Conservation (phyloP, 306 rosid species). For the Quercus glauca region DNA sequence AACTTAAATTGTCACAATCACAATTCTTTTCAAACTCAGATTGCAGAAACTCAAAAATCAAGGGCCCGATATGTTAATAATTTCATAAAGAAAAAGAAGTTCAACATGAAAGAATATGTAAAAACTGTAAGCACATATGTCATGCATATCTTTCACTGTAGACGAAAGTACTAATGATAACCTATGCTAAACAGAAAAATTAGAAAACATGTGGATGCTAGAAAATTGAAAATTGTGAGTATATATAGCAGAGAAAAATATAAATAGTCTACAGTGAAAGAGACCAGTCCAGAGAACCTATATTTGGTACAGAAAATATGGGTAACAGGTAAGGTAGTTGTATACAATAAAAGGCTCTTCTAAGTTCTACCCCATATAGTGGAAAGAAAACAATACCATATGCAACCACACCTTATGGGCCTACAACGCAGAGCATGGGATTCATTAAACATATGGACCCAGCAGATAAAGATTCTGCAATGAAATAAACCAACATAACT, state of each 20-base stretch:
- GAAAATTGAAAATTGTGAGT: not conserved
- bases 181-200: not conserved
- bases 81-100: not conserved
- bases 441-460: slow-evolving; percentile 53
- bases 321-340: slow-evolving; percentile 24
- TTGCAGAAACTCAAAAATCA: not conserved
- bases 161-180: not conserved
- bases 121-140: not conserved
- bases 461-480: slow-evolving; percentile 40
- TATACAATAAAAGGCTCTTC: slow-evolving; percentile 31
- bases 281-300: not conserved
- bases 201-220: not conserved
- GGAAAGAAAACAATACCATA: slow-evolving; percentile 38
- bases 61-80: not conserved
- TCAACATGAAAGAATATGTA: not conserved
- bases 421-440: slow-evolving; percentile 53
- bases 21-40: not conserved
- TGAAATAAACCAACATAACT: slow-evolving; percentile 36
- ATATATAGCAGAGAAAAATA: not conserved
- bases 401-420: slow-evolving; percentile 56
- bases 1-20: not conserved
- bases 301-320: slow-evolving; percentile 17
- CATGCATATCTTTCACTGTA: not conserved
- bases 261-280: not conserved
- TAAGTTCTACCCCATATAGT: slow-evolving; percentile 35